phyloP scores from a whole-genome alignment of 1,284 basidiomycete genomes.

The Sanghuangporus sanghuang region DNA sequence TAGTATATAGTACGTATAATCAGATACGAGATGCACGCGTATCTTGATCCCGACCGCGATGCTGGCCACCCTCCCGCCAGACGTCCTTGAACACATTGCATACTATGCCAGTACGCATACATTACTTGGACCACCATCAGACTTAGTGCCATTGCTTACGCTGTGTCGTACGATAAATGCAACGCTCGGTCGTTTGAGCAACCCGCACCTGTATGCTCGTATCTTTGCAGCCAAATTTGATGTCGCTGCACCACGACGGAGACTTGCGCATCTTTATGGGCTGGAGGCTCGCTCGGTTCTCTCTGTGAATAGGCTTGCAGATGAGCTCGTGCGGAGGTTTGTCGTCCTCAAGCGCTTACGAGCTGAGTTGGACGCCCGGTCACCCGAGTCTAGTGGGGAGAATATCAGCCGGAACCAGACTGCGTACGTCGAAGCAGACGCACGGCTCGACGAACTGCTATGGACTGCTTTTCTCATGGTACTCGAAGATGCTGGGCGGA shows the following conservation, averaged over 20 bases:
- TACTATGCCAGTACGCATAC: conserved; percentile 31
- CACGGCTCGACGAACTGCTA: conserved; percentile 34
- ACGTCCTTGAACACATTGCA: conserved; percentile 38
- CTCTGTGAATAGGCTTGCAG: conserved; percentile 27
- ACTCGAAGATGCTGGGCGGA: conserved; percentile 52
- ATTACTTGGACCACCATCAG: conserved; percentile 29
- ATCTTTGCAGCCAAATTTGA: conserved; percentile 43
- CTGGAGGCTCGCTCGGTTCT: not conserved
- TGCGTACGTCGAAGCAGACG: conserved; percentile 25
- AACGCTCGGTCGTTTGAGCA: conserved; percentile 29
- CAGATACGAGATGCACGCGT: not conserved
- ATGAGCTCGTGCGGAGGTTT: conserved; percentile 46
- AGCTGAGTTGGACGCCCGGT: conserved; percentile 22
- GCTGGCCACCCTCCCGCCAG: conserved; percentile 30
- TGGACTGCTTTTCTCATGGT: conserved; percentile 51
- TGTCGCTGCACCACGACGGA: conserved; percentile 23
- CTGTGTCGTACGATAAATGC: conserved; percentile 33
- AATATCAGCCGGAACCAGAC: conserved; percentile 2
- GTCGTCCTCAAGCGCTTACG: conserved; percentile 48
- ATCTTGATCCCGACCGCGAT: not conserved
- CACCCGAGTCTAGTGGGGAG: conserved; percentile 25
- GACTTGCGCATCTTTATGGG: conserved; percentile 23
- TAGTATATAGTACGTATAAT: not conserved
- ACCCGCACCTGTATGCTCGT: conserved; percentile 40
- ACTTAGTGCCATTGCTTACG: conserved; percentile 32